Evolutionary conservation across 805 yeast genomes (phyloP), one percentile per base, ranked within the genome.

Genomic region (Saccharomycopsis vini): DNA sequence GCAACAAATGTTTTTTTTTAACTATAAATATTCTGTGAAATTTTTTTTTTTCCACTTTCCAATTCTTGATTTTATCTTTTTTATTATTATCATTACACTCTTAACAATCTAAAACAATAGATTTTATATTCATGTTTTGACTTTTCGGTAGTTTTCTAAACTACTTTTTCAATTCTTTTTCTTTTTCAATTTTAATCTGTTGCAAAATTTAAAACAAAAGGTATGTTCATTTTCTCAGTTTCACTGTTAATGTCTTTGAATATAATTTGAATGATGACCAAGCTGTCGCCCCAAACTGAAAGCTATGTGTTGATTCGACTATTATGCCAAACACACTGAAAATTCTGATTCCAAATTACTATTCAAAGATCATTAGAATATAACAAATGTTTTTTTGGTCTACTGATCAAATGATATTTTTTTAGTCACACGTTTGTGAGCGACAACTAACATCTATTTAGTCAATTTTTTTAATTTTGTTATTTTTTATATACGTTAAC

Each of bases 281-380:
- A 59, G 71, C 55, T 76, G 82, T 76, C 82, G 82, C 82, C 82
- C 82, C 82, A 76, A 68, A 66, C 82, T 79, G 82, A 76, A 31
- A 32, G 41, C 56, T 70, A 72, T 55, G 74, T 76, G 81, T 66
- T 78, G 82, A 76, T 67, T 75, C 81, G 81, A 75, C 71, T 56
- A 53, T 52, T 52, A 54, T 60, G 76, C 78, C 78, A 73, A 74
- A 71, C 76, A 72, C 78, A 66, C 69, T 76, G 81, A 76, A 76
- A 75, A 75, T 75, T 75, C 82, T 76, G 81, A 75, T 37, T 35
- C 13, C 35, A 18, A 19, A 32, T 31, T 10, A 16, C 42, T 20
- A 35, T 35, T 16, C 7, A 13, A 16, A 35, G 5, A 35, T 35
- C 5, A 13, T 19, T 35, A 10, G 24, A 5, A 19, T 16, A 16